phyloP scores from a whole-genome alignment of 441 rosid genomes.

The Populus tomentosa region DNA sequence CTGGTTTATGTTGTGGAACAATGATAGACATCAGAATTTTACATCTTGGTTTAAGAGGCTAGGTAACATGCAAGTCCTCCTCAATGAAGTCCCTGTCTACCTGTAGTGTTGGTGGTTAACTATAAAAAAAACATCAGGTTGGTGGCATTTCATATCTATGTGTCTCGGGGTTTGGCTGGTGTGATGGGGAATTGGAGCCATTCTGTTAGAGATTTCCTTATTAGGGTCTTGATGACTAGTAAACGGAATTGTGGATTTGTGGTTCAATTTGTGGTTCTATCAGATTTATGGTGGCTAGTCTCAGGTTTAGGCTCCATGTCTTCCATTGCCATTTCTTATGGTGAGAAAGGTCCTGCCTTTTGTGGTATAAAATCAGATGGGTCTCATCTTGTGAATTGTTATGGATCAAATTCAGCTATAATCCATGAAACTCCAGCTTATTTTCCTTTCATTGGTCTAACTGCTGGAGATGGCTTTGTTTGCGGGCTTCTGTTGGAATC shows the following conservation, averaged over 20 bases:
- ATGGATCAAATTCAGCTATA: conserved; percentile 52
- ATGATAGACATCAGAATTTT: background rate
- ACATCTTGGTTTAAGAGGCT: conserved; percentile 14
- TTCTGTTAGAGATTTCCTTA: background rate
- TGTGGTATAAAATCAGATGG: conserved; percentile 86
- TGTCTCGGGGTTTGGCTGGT: conserved; percentile 19
- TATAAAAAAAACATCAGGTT: background rate
- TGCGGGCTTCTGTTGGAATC: conserved; percentile 88
- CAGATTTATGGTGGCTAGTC: conserved; percentile 40
- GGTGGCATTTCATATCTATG: conserved; percentile 3
- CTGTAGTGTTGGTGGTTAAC: background rate
- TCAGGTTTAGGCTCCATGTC: conserved; percentile 91
- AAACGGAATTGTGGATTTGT: conserved; percentile 24
- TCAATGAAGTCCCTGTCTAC: conserved; percentile 11
- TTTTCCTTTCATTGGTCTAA: conserved; percentile 71
- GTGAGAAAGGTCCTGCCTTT: conserved; percentile 88
- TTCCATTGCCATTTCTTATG: conserved; percentile 85
- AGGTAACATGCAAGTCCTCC: conserved; percentile 22
- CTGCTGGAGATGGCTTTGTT: conserved; percentile 91
- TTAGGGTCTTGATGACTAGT: conserved; percentile 21
- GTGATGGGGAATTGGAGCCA: conserved; percentile 37
- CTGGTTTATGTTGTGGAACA: background rate
- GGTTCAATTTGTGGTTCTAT: conserved; percentile 33
- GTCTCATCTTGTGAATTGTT: conserved; percentile 64
- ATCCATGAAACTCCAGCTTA: conserved; percentile 76